Base-by-base conservation (phyloP, 768 basidiomycete genomes). In the Rhizopogon vesiculosus region DNA sequence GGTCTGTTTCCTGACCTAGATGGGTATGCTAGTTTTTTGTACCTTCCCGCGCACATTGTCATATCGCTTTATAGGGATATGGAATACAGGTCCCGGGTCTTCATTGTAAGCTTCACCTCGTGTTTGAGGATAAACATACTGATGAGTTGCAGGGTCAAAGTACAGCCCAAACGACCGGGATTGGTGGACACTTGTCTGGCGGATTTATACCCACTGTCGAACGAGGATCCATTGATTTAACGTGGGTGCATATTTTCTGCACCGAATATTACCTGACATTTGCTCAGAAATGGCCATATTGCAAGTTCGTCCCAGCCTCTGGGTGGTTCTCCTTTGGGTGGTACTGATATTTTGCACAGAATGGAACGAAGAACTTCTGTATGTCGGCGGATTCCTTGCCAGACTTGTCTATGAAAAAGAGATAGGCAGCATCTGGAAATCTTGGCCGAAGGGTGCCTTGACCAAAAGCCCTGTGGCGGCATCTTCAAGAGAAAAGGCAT, bases 131-230 rank as follows among this genome's bases (percentile, higher is more conserved):
- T 16, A 31, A 16, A 39, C 33, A n/a, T 16, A 19, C 46, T 38
- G 19, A 49, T 35, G 19, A 49, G 19, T 16, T 8, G 15, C 44
- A 91, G 88, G 91, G 92, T 7, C 92, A 94, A 70, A 83, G 91
- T 13, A 96, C 92, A 2, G 86, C 79, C 3, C 94, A 98, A 70
- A 95, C 93, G 7, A 94, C 94, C 0, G 94, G 95, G 28, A 72
- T 85, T 31, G 77, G 76, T 2, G 73, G 78, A 0, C 82, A 86
- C 53, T 70, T 89, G 55, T 77, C 92, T 2, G 85, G 89, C 8
- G 78, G 93, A 6, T 97, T 97, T 66, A 93, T 98, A 50, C 91
- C 93, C 7, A 98, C 96, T 0, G 92, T 98, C 6, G 96, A 98
- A 69, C 82, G 96, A 61, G 93, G 97, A 69, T 86, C 89, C 0